phyloP scores from a whole-genome alignment of 306 rosid species.

The Delonix regia region DNA sequence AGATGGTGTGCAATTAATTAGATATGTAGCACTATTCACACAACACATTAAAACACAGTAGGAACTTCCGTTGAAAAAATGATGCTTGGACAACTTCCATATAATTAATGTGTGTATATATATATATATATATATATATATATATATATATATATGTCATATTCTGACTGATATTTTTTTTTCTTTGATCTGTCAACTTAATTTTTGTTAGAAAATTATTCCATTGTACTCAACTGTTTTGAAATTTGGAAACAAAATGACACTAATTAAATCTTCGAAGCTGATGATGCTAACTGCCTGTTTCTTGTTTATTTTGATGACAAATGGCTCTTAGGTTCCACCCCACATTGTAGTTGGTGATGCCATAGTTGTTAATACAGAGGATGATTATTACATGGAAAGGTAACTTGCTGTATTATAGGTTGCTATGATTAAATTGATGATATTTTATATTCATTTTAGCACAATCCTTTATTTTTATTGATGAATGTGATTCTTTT shows the following conservation, averaged over 20 bases:
- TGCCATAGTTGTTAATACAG: conserved; percentile 71
- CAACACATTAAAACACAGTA: not conserved
- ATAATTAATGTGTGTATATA: not conserved
- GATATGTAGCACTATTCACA: not conserved
- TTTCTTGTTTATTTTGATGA: conserved; percentile 5
- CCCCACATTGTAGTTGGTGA: conserved; percentile 77
- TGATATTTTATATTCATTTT: conserved; percentile 10
- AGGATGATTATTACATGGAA: conserved; percentile 76
- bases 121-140: no score
- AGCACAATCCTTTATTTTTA: conserved; percentile 12
- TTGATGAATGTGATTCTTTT: conserved; percentile 29
- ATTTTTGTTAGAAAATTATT: conserved; percentile 20
- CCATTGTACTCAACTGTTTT: conserved; percentile 9
- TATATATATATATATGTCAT: not conserved
- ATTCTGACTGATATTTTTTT: not conserved
- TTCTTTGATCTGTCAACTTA: not conserved
- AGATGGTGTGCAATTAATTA: not conserved
- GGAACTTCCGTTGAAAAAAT: not conserved
- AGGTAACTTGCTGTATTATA: conserved; percentile 55
- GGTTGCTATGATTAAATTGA: conserved; percentile 21
- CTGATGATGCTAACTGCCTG: conserved; percentile 23
- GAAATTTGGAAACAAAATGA: conserved; percentile 18
- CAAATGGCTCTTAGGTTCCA: conserved; percentile 62
- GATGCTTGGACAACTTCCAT: not conserved
- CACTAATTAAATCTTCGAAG: conserved; percentile 21